These are phyloP conservation scores for Ophiocordyceps sinensis DNA, from an alignment of 2,329 filamentous ascomycete species.

Conservation along the genomic window DNA sequence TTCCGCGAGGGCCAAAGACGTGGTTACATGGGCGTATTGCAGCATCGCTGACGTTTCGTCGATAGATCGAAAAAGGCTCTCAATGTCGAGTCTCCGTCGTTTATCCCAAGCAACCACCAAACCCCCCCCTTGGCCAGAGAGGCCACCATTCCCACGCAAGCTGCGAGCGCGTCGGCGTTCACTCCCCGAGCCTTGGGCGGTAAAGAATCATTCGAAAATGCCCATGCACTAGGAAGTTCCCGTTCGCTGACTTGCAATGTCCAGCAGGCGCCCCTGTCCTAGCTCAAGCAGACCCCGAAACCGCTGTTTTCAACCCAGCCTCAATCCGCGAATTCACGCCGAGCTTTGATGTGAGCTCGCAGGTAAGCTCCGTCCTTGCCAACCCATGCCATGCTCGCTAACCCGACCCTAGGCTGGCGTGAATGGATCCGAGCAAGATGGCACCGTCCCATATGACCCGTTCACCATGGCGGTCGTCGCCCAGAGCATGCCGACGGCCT, in stretches of 20 bases:
- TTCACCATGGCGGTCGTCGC: constrained; percentile 45
- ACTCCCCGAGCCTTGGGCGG: constrained; percentile 50
- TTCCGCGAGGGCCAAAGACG: no score
- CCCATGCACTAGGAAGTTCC: neutral
- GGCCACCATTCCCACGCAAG: constrained; percentile 72
- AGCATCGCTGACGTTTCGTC: no score
- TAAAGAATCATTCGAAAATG: constrained; percentile 8
- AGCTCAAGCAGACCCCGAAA: constrained; percentile 26
- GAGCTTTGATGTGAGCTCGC: constrained; percentile 35
- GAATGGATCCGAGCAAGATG: constrained; percentile 35
- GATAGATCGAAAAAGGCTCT: constrained; percentile 55
- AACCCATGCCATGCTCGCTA: neutral
- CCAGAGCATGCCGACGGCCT: constrained; percentile 34
- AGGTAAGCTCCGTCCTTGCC: constrained; percentile 20
- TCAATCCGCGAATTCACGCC: constrained; percentile 46
- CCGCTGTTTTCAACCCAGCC: constrained; percentile 38
- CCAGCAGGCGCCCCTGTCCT: constrained; percentile 20
- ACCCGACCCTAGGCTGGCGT: constrained; percentile 17
- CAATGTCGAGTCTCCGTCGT: constrained; percentile 92
- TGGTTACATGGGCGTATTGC: no score
- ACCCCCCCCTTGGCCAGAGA: constrained; percentile 39
- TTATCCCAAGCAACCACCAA: constrained; percentile 53
- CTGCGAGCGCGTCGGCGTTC: constrained; percentile 77
- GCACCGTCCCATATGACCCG: constrained; percentile 37
- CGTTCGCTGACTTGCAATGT: neutral